phyloP scores from a whole-genome alignment of 1,284 basidiomycete genomes.

The Tilletia caries region DNA sequence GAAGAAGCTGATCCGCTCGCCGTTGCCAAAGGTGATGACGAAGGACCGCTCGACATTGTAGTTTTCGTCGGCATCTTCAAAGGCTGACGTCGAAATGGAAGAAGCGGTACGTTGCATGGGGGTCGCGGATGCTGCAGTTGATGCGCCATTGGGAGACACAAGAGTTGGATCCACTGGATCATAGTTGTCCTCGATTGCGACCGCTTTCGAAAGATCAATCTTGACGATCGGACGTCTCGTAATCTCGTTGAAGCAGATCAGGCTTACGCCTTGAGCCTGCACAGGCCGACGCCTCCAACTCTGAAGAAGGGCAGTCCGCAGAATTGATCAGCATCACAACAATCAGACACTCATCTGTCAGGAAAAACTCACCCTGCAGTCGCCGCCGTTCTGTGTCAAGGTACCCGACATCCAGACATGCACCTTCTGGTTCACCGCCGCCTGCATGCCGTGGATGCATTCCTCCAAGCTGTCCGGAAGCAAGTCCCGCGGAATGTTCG shows the following conservation, averaged over 20 bases:
- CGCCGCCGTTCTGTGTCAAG: slow-evolving; percentile 91
- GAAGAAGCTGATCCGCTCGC: slow-evolving; percentile 81
- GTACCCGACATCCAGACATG: slow-evolving; percentile 65
- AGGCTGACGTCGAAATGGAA: slow-evolving; percentile 11
- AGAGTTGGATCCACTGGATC: slow-evolving; percentile 51
- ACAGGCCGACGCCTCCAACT: slow-evolving; percentile 82
- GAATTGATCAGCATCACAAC: too few species aligned
- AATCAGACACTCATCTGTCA: too few species aligned
- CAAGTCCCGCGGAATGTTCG: slow-evolving; percentile 71
- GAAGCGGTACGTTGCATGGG: neutral
- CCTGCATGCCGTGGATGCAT: slow-evolving; percentile 83
- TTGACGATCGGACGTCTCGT: slow-evolving; percentile 85
- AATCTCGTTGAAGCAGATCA: slow-evolving; percentile 89
- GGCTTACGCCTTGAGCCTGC: slow-evolving; percentile 76
- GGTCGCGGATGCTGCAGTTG: neutral
- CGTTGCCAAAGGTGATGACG: slow-evolving; percentile 73
- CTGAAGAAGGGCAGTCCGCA: slow-evolving; percentile 59
- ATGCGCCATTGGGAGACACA: neutral
- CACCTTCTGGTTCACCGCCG: slow-evolving; percentile 71
- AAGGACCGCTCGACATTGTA: slow-evolving; percentile 76
- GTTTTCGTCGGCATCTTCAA: slow-evolving; percentile 66
- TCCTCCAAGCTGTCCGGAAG: slow-evolving; percentile 89
- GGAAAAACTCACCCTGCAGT: slow-evolving; percentile 75
- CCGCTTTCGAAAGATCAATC: slow-evolving; percentile 83
- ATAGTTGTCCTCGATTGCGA: slow-evolving; percentile 72